Evolutionary conservation across 2,329 filamentous ascomycete species (phyloP), one percentile per base, ranked within the genome.

Genomic region (Hypoxylon sp.): DNA sequence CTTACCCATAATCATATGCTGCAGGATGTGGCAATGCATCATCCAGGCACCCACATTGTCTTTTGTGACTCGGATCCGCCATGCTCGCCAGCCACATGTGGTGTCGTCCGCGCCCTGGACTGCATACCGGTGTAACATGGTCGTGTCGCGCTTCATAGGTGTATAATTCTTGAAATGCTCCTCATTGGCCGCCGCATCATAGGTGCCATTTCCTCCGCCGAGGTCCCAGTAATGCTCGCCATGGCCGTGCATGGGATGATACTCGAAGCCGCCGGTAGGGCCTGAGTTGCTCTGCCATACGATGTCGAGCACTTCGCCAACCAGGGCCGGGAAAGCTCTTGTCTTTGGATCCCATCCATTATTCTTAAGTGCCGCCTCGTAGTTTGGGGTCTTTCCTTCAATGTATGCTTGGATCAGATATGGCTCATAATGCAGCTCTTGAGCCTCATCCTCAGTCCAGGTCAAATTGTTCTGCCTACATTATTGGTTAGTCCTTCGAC

Each of bases 21-120:
- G 83, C 55, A 86, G 69, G 14, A 86, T 83, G 74, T 90, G 88
- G 69, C 88, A 90, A 75, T 90, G 88, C 69, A 90, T 80, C 86
- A 90, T 86, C 87, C 87, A 90, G 2, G 86, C 86, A 0, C 88
- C 88, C 0, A 89, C 84, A 2, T 86, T 80, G 1, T 80, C 76
- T 37, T 80, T 72, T 0, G 76, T 78, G 1, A 85, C 75, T 3
- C 80, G 74, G 0, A 90, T 77, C 8, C 89, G 80, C 89, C 88
- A 91, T 0, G 83, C 88, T 20, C 89, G 80, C 89, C 89, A 91
- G 0, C 89, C 88, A 0, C 82, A 80, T 1, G 81, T 82, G 5
- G 80, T 75, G 3, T 82, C 78, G 0, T 82, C 75, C 1, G 69
- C 70, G 0, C 82, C 83, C 25, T 80, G 81, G 2, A 77, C 70